phyloP scores from a whole-genome alignment of 2,329 filamentous ascomycete genomes.

The Pyrenophora graminea region DNA sequence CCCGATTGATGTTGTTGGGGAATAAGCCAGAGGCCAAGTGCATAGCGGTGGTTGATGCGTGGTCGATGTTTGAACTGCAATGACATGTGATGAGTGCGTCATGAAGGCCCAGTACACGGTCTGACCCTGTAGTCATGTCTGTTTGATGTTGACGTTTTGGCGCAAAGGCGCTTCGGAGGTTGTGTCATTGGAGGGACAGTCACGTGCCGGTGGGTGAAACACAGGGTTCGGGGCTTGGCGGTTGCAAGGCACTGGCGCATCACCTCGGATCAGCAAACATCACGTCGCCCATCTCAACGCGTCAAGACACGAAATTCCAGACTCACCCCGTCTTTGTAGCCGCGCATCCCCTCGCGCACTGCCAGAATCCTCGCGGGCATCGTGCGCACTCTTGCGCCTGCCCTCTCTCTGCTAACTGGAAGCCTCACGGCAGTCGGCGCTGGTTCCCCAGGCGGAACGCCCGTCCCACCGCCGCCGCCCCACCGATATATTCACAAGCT shows the following conservation, averaged over 20 bases:
- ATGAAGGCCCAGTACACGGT: no score
- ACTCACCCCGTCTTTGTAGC: neutral
- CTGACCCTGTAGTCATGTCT: no score
- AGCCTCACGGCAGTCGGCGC: constrained; percentile 13
- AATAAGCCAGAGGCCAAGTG: no score
- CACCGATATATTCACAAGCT: constrained; percentile 16
- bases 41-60: no score
- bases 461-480: constrained; percentile 21
- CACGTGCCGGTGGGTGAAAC: constrained; percentile 16
- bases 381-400: constrained; percentile 23
- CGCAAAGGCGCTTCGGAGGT: neutral
- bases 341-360: constrained; percentile 4
- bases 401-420: constrained; percentile 6
- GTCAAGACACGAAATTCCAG: constrained; percentile 4
- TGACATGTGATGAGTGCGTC: no score
- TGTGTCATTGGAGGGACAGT: neutral
- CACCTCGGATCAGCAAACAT: constrained; percentile 19
- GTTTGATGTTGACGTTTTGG: no score
- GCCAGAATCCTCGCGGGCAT: constrained; percentile 8
- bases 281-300: constrained; percentile 16
- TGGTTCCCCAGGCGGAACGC: constrained; percentile 17
- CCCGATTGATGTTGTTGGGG: no score
- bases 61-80: no score
- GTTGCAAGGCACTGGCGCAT: constrained; percentile 10
- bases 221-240: constrained; percentile 14